Base-by-base conservation (phyloP, 73 alveolate genomes). In the Stentor roeselii region DNA sequence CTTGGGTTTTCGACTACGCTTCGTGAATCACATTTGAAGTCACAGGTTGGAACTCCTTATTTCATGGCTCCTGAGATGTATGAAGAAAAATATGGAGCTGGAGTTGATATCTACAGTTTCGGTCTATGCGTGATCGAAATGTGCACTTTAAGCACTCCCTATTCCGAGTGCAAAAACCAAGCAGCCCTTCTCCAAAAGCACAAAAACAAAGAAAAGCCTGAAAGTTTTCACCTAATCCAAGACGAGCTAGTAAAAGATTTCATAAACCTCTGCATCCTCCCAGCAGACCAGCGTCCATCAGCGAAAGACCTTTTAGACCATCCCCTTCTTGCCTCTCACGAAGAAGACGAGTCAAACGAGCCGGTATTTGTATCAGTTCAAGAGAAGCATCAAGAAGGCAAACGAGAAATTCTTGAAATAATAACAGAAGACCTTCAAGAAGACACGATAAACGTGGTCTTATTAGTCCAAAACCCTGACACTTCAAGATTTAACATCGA, bases 1-100 rank as follows among this genome's bases (percentile, higher is more conserved):
- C 91, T 98, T 59, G 99, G 99, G 3, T 86, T 98, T 50, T 93
- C 98, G 31, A 92, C 97, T n/a, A 90, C 97, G 36, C 86, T 98
- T 90, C 86, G 93, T 83, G 91, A 90, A 60, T 91, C 98, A 14
- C 97, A 88, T 80, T 96, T 98, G 3, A 15, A 35, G 39, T 88
- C 93, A 83, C 89, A 92, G 60, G 75, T 90, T 42, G 98, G 98
- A 27, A 94, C 98, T 38, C 95, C 96, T 39, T 95, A 92, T 89
- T 94, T 92, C 83, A 92, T 95, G 89, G 93, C 98, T 0, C 99
- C 99, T 80, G 99, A 97, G 87, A 92, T 97, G 39, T 96, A 96
- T 87, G 95, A 96, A 59, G 99, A 93, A 83, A 93, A 93, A 85
- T 97, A 97, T 83, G 99, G 97, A 1, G 94, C 97, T 6, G 91